Conservation (phyloP, 805 yeast genomes). For the Pichia kluyveri region DNA sequence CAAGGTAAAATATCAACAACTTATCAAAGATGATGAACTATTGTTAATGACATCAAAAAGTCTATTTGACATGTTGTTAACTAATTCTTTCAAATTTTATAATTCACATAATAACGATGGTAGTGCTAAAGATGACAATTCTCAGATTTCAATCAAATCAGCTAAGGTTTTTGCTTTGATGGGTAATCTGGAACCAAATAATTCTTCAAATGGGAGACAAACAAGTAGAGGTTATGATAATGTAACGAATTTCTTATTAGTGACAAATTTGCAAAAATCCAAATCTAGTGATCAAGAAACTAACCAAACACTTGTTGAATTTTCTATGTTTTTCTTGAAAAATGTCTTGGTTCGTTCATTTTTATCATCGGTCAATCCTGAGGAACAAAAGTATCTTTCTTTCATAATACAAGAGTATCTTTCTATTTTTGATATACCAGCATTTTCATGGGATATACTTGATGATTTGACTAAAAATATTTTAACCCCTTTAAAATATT, state of each 20-base stretch:
- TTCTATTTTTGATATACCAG: conserved; percentile 14
- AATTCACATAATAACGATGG: conserved; percentile 26
- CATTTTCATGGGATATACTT: conserved; percentile 45
- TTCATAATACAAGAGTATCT: conserved; percentile 83
- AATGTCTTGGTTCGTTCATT: conserved; percentile 71
- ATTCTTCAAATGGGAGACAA: not conserved
- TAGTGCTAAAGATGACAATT: conserved; percentile 16
- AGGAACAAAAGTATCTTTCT: conserved; percentile 73
- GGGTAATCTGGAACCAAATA: conserved; percentile 55
- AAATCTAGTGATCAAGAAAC: conserved; percentile 57
- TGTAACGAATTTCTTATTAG: conserved; percentile 8
- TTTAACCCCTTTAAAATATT: conserved; percentile 62
- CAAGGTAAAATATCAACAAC: conserved; percentile 40
- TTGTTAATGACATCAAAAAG: conserved; percentile 28
- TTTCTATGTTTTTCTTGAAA: conserved; percentile 58
- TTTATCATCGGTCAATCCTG: conserved; percentile 85
- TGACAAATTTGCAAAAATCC: conserved; percentile 29
- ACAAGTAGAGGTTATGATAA: conserved; percentile 5
- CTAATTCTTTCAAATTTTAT: conserved; percentile 47
- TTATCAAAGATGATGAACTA: conserved; percentile 28
- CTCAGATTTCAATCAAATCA: conserved; percentile 46
- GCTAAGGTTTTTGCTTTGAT: conserved; percentile 65
- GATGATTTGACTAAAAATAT: conserved; percentile 63
- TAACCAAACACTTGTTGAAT: conserved; percentile 37
- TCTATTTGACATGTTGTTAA: conserved; percentile 26